Evolutionary conservation across 2,329 filamentous ascomycete genomes (phyloP), one percentile per base, ranked within the genome.

Genomic region (Hypoxylon sp.): DNA sequence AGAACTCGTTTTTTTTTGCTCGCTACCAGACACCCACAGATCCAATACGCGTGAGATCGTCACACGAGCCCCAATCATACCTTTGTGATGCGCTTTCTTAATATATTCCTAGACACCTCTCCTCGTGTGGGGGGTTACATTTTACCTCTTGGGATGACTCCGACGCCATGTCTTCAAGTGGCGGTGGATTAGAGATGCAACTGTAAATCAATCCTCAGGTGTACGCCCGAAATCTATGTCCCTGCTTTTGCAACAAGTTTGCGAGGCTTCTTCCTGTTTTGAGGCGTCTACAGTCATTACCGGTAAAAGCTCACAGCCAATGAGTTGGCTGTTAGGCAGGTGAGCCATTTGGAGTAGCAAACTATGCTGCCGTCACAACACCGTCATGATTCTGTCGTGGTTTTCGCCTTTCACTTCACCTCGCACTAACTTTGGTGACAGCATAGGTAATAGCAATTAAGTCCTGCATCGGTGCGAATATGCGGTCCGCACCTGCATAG

Each of bases 101-200:
- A 47, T 52, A 11, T 56, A 50, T 54, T 54, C 43, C 21, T 19
- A 49, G 42, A 52, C 46, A 46, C 36, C 37, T 52, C 44, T 50
- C 21, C 25, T 47, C 41, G 19, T 52, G 55, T 50, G 45, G 46
- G 46, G 42, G 55, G 45, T 59, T 61, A 44, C 55, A 59, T 59
- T 42, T 53, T 30, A 34, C 48, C 36, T 50, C 46, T 47, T 23
- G 46, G 43, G 29, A 42, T 36, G 29, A 27, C 45, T 52, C 40
- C 20, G 59, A 57, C 55, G 47, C 57, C 52, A 59, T 59, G 38
- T 45, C 43, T 43, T 43, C 35, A 21, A 16, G 42, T 42, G 21
- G 30, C 29, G 45, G 45, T 38, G 44, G 40, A 30, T 41, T 56
- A 27, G 19, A 44, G 8, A 53, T 42, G 44, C 32, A 41, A 43